Evolutionary conservation across 306 rosid genomes (phyloP).

Genomic region (Cucurbita maxima): DNA sequence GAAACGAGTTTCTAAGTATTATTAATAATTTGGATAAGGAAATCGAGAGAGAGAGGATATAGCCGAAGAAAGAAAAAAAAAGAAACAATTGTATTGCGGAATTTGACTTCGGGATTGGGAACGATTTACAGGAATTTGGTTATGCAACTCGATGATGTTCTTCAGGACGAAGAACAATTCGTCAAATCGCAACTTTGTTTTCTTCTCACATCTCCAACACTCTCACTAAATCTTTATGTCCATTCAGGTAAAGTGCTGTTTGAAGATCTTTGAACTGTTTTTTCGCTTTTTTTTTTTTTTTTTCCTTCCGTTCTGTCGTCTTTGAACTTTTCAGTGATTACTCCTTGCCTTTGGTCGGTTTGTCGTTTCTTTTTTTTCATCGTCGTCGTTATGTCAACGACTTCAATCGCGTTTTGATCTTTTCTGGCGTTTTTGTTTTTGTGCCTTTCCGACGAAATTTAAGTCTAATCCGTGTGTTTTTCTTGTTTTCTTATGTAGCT

Average conservation of each 20-base stretch:
- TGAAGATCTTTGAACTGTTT: not conserved
- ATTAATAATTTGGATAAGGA: not conserved
- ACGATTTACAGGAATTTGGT: not conserved
- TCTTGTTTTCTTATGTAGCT: not conserved
- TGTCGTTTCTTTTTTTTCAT: not conserved
- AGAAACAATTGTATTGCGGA: not conserved
- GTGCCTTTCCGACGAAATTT: not conserved
- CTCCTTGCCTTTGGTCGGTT: conserved; percentile 5
- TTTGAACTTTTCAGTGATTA: not conserved
- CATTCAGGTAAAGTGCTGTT: not conserved
- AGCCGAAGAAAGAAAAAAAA: no score
- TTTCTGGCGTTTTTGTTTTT: not conserved
- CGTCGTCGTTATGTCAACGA: not conserved
- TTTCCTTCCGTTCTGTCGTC: not conserved
- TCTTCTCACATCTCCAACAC: not conserved
- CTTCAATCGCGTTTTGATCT: not conserved
- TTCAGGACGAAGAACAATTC: not conserved
- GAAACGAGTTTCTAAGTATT: not conserved
- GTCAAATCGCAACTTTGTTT: not conserved
- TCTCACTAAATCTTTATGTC: not conserved
- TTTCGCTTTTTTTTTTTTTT: not conserved
- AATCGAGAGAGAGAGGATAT: not conserved
- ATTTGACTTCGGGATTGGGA: not conserved
- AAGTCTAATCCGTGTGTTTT: not conserved
- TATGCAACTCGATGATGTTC: not conserved